Percentiles rank a stretch among this genome's conserved stretches.
Evolutionary conservation across 768 basidiomycete species (phyloP).

Genomic region (Tylopilus vinaceipallidus): DNA sequence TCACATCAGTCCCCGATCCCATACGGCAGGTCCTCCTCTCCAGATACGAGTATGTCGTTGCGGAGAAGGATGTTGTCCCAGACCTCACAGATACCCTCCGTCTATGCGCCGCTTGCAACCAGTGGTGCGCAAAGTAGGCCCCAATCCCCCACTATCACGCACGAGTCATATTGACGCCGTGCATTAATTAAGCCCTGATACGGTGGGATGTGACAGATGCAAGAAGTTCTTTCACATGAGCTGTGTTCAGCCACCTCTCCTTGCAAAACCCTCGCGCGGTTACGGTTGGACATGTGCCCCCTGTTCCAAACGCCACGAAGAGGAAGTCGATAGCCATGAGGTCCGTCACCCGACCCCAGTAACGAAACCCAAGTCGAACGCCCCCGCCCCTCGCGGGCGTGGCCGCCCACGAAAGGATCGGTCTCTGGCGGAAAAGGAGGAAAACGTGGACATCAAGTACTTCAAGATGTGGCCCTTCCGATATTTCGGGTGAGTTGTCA

Average conservation of each 20-base stretch:
- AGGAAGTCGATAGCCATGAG: slow-evolving; percentile 77
- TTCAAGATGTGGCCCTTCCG: slow-evolving; percentile 93
- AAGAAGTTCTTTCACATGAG: slow-evolving; percentile 93
- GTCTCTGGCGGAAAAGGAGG: slow-evolving; percentile 69
- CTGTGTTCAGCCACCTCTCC: slow-evolving; percentile 89
- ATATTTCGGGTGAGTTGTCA: slow-evolving; percentile 83
- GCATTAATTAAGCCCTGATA: slow-evolving; percentile 58
- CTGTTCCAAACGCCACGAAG: slow-evolving; percentile 84
- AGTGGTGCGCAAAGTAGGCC: slow-evolving; percentile 87
- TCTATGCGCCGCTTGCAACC: slow-evolving; percentile 79
- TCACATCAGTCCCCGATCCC: slow-evolving; percentile 68
- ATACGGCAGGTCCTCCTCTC: slow-evolving; percentile 73
- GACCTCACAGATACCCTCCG: slow-evolving; percentile 87
- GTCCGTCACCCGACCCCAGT: slow-evolving; percentile 57
- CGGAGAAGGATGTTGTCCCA: slow-evolving; percentile 89
- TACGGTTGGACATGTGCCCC: slow-evolving; percentile 98
- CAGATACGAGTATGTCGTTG: slow-evolving; percentile 93
- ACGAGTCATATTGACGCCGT: slow-evolving; percentile 24
- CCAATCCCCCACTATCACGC: slow-evolving; percentile 8
- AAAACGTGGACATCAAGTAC: slow-evolving; percentile 75
- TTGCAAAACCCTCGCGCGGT: slow-evolving; percentile 89
- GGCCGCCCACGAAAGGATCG: slow-evolving; percentile 79
- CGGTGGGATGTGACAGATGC: slow-evolving; percentile 89
- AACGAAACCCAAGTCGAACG: slow-evolving; percentile 63
- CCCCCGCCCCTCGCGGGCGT: slow-evolving; percentile 67